Base-by-base conservation (phyloP, 75 land plant genomes). In the Gnetum montanum region DNA sequence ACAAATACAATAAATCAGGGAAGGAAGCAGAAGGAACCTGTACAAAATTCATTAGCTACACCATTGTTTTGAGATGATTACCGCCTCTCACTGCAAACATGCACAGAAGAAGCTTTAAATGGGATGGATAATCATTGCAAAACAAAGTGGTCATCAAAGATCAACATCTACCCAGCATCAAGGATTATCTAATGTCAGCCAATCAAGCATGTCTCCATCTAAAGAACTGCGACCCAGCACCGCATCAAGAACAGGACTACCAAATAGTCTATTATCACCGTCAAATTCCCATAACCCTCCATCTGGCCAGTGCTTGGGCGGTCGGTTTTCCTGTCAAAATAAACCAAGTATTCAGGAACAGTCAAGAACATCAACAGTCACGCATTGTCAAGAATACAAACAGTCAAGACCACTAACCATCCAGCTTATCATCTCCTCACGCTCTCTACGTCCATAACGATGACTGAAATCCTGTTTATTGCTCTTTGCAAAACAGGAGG, bases 241-340 rank as follows among this genome's bases (percentile, higher is more conserved):
- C 8, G 85, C 75, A 61, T 94, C 98, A 28, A 94, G 41, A 96
- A 94, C 85, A 19, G 98, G 98, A 63, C 98, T 94, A 22, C 98
- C 98, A 54, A 74, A 60, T 38, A 85, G 59, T 27, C 64, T 67
- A 4, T 69, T 61, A 48, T 66, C 63, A 36, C 49, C 69, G 64
- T 80, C 73, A 68, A 94, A 89, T 46, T 64, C 61, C 98, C 98
- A 94, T 54, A 94, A 75, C 15, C 69, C 72, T 40, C 82, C 85
- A 46, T 76, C 67, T 13, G 90, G 90, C 98, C 98, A 94, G 13
- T 77, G 74, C 69, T 78, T 85, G 61, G 85, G 84, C 15, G 98
- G 80, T 45, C 79, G 77, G 31, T 64, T 75, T 54, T 85, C 98
- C 98, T 94, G 85, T 26, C 51, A 28, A 63, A 23, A 33, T 31